These are phyloP conservation scores for Puccinia triticina DNA, from an alignment of 1,284 basidiomycete species.

Conservation along the genomic window DNA sequence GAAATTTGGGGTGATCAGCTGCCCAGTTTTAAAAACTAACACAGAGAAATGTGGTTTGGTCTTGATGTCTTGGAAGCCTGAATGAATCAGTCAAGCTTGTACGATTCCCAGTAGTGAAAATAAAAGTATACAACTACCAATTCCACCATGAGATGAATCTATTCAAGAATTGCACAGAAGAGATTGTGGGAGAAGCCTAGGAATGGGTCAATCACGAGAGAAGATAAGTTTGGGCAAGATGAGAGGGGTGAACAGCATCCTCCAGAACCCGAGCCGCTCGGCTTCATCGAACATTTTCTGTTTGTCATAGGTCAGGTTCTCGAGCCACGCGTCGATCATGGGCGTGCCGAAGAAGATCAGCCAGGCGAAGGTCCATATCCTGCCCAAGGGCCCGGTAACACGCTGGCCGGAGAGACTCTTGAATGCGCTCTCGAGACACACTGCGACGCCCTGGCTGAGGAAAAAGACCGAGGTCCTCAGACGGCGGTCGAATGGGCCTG, in stretches of 20 bases:
- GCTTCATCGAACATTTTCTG: neutral
- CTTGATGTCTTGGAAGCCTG: too few relatives aligned
- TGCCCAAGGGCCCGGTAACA: slow-evolving; percentile 52
- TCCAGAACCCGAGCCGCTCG: neutral
- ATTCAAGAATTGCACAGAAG: too few relatives aligned
- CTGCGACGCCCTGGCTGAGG: slow-evolving; percentile 54
- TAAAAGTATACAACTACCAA: too few relatives aligned
- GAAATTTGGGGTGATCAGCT: too few relatives aligned
- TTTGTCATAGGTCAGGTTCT: neutral
- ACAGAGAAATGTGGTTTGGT: too few relatives aligned
- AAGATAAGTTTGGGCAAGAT: neutral
- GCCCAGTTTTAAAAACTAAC: too few relatives aligned
- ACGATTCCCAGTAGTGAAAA: too few relatives aligned
- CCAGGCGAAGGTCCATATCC: slow-evolving; percentile 51
- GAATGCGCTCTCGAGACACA: slow-evolving; percentile 53
- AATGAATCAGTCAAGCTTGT: too few relatives aligned
- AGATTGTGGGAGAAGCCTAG: too few relatives aligned
- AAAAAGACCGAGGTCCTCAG: slow-evolving; percentile 53
- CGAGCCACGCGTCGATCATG: neutral
- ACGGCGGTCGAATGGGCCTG: neutral
- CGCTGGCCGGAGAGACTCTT: slow-evolving; percentile 34
- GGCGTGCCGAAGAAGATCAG: slow-evolving; percentile 36
- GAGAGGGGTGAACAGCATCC: neutral
- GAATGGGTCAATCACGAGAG: neutral
- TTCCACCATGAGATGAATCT: too few relatives aligned